Percentiles rank a stretch among this genome's conserved stretches.
Evolutionary conservation across 2,329 filamentous ascomycete genomes (phyloP).

Genomic region (Colletotrichum costaricense): DNA sequence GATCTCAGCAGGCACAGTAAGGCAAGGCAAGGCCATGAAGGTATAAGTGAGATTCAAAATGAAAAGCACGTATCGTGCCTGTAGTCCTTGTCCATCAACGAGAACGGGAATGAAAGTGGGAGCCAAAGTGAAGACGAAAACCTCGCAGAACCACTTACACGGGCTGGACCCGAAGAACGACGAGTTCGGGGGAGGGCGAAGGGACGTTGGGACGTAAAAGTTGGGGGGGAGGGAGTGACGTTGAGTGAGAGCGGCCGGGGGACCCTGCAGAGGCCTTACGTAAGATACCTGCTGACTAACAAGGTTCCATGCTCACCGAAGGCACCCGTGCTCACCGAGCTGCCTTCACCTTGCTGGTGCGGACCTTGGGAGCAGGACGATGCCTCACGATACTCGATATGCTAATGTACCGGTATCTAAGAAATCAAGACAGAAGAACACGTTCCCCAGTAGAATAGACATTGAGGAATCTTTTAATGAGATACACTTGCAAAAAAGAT

Average conservation of each 20-base stretch:
- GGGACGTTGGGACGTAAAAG: neutral
- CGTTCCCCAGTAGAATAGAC: no score
- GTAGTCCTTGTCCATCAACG: neutral
- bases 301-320: neutral
- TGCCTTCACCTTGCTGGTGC: neutral
- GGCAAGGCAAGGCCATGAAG: neutral
- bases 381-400: neutral
- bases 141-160: neutral
- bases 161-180: neutral
- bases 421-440: no score
- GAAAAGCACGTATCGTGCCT: neutral
- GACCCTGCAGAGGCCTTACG: neutral
- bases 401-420: no score
- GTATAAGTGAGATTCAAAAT: neutral
- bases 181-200: neutral
- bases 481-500: no score
- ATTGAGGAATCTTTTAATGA: no score
- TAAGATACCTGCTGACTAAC: neutral
- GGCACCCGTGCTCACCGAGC: slow-evolving; percentile 9
- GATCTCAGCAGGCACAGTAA: neutral
- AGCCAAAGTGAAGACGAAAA: neutral
- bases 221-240: neutral
- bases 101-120: neutral
- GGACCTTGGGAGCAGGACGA: neutral
- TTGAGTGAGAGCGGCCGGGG: neutral